These are phyloP conservation scores for Pigoraptor vietnamica DNA, from an alignment of 78 protist genomes.

Conservation along the genomic window DNA sequence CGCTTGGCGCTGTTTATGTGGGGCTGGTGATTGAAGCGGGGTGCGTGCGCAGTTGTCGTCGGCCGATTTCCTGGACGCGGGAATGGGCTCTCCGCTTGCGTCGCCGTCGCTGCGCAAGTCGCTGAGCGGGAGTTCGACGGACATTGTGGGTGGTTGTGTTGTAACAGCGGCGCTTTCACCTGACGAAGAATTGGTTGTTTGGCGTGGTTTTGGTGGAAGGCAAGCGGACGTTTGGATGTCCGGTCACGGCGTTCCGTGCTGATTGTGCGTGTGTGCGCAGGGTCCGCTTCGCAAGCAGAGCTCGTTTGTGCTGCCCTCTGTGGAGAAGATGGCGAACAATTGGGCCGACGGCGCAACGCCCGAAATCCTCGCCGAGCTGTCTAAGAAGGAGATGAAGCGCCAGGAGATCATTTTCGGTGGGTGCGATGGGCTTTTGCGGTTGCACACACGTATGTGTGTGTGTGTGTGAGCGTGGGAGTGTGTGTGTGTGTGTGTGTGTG, in stretches of 20 bases:
- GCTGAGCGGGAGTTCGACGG: neutral
- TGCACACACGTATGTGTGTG: neutral
- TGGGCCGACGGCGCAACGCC: neutral
- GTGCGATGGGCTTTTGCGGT: too few species aligned
- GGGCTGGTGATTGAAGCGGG: too few species aligned
- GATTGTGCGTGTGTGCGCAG: neutral
- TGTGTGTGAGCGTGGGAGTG: too few species aligned
- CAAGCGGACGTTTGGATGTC: too few species aligned
- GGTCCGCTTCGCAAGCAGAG: neutral
- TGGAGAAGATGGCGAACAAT: neutral
- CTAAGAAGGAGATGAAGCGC: conserved; percentile 1
- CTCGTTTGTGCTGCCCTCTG: neutral
- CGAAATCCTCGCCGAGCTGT: neutral
- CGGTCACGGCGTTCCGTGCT: neutral
- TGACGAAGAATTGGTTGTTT: too few species aligned
- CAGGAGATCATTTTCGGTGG: neutral
- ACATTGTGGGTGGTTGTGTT: neutral
- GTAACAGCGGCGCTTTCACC: too few species aligned
- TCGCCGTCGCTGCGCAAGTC: neutral
- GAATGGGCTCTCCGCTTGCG: too few species aligned
- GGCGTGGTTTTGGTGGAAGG: too few species aligned
- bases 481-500: neutral
- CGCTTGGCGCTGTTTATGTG: too few species aligned
- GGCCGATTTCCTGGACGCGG: too few species aligned
- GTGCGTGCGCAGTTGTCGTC: too few species aligned